phyloP scores from a whole-genome alignment of 305 asterid genomes.

The Plantago coronopus region DNA sequence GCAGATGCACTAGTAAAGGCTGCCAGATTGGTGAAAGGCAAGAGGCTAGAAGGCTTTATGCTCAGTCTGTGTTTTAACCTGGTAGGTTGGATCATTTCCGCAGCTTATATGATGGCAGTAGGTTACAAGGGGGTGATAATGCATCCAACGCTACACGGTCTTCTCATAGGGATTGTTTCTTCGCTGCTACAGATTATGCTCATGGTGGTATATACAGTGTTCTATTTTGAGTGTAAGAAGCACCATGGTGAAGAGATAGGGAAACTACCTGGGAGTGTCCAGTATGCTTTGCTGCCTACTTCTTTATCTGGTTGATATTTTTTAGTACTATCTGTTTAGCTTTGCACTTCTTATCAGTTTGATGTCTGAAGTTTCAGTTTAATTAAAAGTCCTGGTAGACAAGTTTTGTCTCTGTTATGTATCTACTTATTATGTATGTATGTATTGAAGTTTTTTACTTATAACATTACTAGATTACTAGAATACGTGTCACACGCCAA shows the following conservation, averaged over 20 bases:
- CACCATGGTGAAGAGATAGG: slow-evolving; percentile 40
- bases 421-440: too few relatives aligned
- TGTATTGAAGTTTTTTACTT: too few relatives aligned
- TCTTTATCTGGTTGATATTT: neutral
- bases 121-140: slow-evolving; percentile 19
- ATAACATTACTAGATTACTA: too few relatives aligned
- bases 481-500: too few relatives aligned
- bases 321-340: too few relatives aligned
- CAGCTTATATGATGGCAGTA: slow-evolving; percentile 17
- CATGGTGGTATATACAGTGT: slow-evolving; percentile 35
- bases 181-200: slow-evolving; percentile 26
- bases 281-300: slow-evolving; percentile 31
- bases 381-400: too few relatives aligned
- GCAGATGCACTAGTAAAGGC: slow-evolving; percentile 38
- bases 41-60: slow-evolving; percentile 36
- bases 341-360: too few relatives aligned
- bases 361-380: too few relatives aligned
- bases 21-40: slow-evolving; percentile 39
- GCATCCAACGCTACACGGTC: slow-evolving; percentile 5
- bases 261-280: slow-evolving; percentile 24
- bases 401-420: too few relatives aligned
- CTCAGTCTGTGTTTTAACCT: slow-evolving; percentile 23
- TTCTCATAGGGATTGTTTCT: slow-evolving; percentile 17
- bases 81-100: slow-evolving; percentile 3
- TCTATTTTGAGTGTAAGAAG: slow-evolving; percentile 55